Evolutionary conservation across 306 rosid species (phyloP), one percentile per base, ranked within the genome.

Genomic region (Rosa lucieae): DNA sequence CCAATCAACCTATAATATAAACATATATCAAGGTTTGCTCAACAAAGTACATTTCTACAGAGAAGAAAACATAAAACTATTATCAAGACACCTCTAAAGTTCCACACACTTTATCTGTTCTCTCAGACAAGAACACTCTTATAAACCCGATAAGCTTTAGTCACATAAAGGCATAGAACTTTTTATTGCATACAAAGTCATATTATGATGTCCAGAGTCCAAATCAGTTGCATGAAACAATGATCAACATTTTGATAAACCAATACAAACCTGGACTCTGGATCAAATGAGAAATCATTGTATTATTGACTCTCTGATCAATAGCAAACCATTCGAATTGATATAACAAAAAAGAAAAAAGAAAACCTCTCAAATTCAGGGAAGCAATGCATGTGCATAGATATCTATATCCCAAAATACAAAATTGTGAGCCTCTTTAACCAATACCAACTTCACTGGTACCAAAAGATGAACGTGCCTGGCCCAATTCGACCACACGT

Each of bases 1-100:
- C 99, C 97, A 94, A 80, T 94, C 91, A 83, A 92, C 87, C 99
- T 91, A 80, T 52, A 73, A 26, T 74, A 56, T 26, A 42, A 79
- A 51, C 12, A 51, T 49, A 23, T n/a, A 62, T 42, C 56, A 47
- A 42, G 29, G 53, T 83, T 61, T 3, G 6, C 18, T 2, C 8
- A 18, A 35, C 10, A 51, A 61, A 5, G 11, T 15, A 29, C 3
- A 26, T 46, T 44, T 58, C 23, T 58, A n/a, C 69, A 48, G 23
- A 49, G 2, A 51, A 37, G 20, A 49, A 20, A 59, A 20, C 18
- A 52, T 37, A 3, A 48, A 44, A 40, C 58, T 26, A 4, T 11
- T 62, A 29, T 12, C 42, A 26, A 62, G 68, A 62, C 68, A 62
- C 42, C 39, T 10, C 39, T 61, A 61, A 11, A 9, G 39, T 23